phyloP scores from a whole-genome alignment of 2,329 filamentous ascomycete genomes.

The Colletotrichum cuscutae region DNA sequence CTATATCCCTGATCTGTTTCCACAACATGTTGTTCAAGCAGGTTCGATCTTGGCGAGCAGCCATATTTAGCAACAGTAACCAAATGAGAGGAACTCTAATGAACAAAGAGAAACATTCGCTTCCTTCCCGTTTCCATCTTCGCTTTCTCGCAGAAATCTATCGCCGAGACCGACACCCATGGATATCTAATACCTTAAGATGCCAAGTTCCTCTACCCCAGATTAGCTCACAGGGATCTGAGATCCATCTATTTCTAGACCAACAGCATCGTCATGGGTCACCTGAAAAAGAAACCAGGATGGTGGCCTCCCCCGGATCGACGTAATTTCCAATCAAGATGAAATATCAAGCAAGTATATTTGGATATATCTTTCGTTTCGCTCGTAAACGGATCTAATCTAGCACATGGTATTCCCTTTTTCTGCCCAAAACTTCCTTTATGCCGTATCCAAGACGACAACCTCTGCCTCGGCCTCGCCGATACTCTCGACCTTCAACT shows the following conservation, averaged over 20 bases:
- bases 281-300: neutral
- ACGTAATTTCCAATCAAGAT: neutral
- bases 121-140: neutral
- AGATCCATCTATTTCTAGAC: neutral
- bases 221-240: neutral
- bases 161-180: too few species aligned
- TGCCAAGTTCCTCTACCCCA: neutral
- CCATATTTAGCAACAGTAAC: neutral
- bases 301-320: neutral
- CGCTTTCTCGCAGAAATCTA: neutral
- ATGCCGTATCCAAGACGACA: slow-evolving; percentile 73
- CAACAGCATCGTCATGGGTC: neutral
- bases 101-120: neutral
- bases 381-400: neutral
- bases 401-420: neutral
- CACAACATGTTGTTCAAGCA: too few species aligned
- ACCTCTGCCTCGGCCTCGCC: slow-evolving; percentile 77
- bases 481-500: slow-evolving; percentile 72
- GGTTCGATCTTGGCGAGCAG: neutral
- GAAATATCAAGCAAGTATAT: neutral
- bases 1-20: too few species aligned
- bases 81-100: neutral
- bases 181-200: neutral
- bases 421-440: slow-evolving; percentile 32
- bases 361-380: slow-evolving; percentile 1